A percentile compares a stretch with the other conserved stretches of the same genome.
Conservation (phyloP, 495 filamentous ascomycete genomes). For the Penicillium coprophilum region DNA sequence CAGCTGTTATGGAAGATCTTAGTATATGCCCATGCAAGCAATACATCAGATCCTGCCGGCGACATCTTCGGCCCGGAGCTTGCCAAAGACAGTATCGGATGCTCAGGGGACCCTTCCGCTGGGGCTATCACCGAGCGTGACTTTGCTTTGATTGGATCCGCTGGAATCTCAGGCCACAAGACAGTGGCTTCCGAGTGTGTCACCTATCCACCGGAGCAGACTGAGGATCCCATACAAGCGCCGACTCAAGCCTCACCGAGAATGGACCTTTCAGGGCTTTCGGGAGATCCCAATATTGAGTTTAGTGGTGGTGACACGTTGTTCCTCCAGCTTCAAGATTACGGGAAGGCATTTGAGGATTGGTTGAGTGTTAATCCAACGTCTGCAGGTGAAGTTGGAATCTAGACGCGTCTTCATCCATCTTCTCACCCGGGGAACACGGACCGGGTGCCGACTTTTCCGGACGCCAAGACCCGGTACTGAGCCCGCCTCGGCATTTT, state of each 20-base stretch:
- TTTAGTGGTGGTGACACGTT: slow-evolving; percentile 24
- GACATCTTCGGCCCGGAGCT: slow-evolving; percentile 33
- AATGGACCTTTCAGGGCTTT: slow-evolving; percentile 17
- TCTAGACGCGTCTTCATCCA: background rate
- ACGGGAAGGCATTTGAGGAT: slow-evolving; percentile 36
- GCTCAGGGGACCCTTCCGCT: slow-evolving; percentile 6
- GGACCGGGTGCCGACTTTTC: slow-evolving; percentile 22
- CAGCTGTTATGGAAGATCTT: slow-evolving; percentile 35
- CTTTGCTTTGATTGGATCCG: slow-evolving; percentile 36
- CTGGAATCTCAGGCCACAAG: slow-evolving; percentile 37
- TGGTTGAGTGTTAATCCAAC: slow-evolving; percentile 31
- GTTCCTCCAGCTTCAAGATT: slow-evolving; percentile 34
- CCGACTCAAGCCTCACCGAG: slow-evolving; percentile 6
- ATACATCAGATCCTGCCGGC: slow-evolving; percentile 11
- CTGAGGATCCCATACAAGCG: slow-evolving; percentile 20
- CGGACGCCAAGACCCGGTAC: slow-evolving; percentile 27
- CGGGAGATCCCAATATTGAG: slow-evolving; percentile 21
- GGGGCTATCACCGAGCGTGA: slow-evolving; percentile 28
- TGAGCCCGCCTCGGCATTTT: slow-evolving; percentile 13
- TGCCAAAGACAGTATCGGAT: slow-evolving; percentile 20
- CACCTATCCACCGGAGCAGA: slow-evolving; percentile 34
- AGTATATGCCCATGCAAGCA: slow-evolving; percentile 33
- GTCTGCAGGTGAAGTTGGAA: background rate
- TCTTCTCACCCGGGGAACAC: slow-evolving; percentile 16
- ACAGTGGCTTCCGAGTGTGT: slow-evolving; percentile 35